Conservation (phyloP, 176 grass and related monocot genomes). For the Triticum turgidum region DNA sequence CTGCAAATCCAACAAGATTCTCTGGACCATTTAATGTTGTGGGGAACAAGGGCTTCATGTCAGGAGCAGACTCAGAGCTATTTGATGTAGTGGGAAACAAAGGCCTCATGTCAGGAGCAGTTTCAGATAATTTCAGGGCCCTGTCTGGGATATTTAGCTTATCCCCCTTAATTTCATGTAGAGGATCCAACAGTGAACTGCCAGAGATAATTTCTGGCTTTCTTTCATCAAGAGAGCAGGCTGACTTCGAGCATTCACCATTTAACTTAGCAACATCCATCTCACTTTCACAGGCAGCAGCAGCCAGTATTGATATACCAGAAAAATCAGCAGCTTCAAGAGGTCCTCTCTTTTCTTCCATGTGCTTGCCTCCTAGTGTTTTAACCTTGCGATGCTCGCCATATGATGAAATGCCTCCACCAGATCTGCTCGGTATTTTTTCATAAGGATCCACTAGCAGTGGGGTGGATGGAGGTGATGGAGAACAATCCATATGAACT, state of each 20-base stretch:
- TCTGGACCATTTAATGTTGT: neutral
- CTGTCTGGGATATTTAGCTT: slow-evolving; percentile 16
- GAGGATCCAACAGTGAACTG: slow-evolving; percentile 29
- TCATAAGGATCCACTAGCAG: slow-evolving; percentile 43
- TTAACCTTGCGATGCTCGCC: slow-evolving; percentile 41
- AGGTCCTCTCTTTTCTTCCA: slow-evolving; percentile 18
- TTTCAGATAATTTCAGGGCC: slow-evolving; percentile 24
- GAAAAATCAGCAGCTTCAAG: slow-evolving; percentile 73
- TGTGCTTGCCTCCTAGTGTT: slow-evolving; percentile 18
- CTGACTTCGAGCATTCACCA: slow-evolving; percentile 28
- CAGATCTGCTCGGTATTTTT: slow-evolving; percentile 39
- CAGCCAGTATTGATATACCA: slow-evolving; percentile 96
- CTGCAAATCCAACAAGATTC: slow-evolving; percentile 16
- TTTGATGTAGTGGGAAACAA: neutral
- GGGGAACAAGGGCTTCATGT: slow-evolving; percentile 25
- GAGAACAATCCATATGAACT: slow-evolving; percentile 59
- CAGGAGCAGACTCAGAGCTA: slow-evolving; percentile 22
- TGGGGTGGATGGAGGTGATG: slow-evolving; percentile 55
- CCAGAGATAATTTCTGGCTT: slow-evolving; percentile 6
- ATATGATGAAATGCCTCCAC: slow-evolving; percentile 37
- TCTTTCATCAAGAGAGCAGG: slow-evolving; percentile 42
- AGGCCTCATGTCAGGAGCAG: slow-evolving; percentile 31
- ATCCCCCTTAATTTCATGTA: slow-evolving; percentile 31
- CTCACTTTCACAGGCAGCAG: slow-evolving; percentile 76
- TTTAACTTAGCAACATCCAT: slow-evolving; percentile 36